Evolutionary conservation across 148 eudicot species (phyloP), one percentile per base, ranked within the genome.

Genomic region (Vaccinium vitisidaea): DNA sequence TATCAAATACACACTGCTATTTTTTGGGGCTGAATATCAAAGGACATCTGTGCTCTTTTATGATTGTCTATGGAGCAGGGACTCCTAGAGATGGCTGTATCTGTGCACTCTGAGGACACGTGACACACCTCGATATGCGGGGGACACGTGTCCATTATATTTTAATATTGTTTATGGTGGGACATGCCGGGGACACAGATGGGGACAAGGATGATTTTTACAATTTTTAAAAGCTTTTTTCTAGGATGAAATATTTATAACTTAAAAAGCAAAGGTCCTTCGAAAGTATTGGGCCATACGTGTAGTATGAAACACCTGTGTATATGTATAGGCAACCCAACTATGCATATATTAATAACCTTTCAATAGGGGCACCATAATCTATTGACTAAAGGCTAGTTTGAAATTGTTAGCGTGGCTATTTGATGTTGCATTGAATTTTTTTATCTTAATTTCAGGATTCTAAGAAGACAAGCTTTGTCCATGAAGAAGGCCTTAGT

Each of bases 401-500:
- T 25, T 1, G 6, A 43, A 14, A 11, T 39, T 70, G 46, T 74
- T n/a, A 11, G 14, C 0, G 10, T 5, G 5, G 48, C 77, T 30
- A 74, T 74, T 87, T 30, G 77, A 70, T 23, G 19, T 83, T 9
- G 56, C 5, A 23, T 75, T 79, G 21, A 32, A 16, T 3, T 55
- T 86, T n/a, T 39, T 1, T 54, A 6, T 80, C 43, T 12, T 59
- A 63, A 59, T 85, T 84, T 25, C 91, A 97, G 99, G 84, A 76
- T 80, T 84, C 81, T 91, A 36, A 87, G 32, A 80, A 86, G 88
- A 71, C 92, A 88, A 59, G 91, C 90, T 50, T 9, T 81, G 52
- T 88, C 90, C 13, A 21, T 92, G 86, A 97, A 88, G 89, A 92
- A 93, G 88, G 92, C 90, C 77, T 56, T 94, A 61, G 69, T 85